These are phyloP conservation scores for Geosiphon pyriformis DNA, from an alignment of 192 early-diverging fungal genomes.

Conservation along the genomic window DNA sequence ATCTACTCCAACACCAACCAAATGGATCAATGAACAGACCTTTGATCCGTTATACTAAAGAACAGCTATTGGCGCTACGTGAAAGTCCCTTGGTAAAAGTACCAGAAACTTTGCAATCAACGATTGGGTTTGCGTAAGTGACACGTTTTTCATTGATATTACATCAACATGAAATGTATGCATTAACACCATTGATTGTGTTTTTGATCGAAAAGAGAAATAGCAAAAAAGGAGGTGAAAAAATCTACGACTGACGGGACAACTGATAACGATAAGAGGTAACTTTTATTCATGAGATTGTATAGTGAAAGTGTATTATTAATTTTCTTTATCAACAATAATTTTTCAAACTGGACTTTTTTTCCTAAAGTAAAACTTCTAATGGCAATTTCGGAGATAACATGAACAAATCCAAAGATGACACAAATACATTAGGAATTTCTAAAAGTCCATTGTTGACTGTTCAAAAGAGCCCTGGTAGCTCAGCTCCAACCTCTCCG, in stretches of 20 bases:
- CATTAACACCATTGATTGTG: no score
- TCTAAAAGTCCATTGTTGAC: constrained; percentile 13
- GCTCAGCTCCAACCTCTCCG: constrained; percentile 1
- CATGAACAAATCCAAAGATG: constrained; percentile 21
- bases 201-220: constrained; percentile 4
- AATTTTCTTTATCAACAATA: no score
- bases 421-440: constrained; percentile 18
- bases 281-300: no score
- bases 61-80: constrained; percentile 35
- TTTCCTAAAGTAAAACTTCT: neutral
- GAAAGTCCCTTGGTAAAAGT: constrained; percentile 37
- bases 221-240: constrained; percentile 10
- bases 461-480: constrained; percentile 17
- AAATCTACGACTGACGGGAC: neutral
- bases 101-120: constrained; percentile 35
- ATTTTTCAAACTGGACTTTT: no score
- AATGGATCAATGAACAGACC: neutral
- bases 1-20: neutral
- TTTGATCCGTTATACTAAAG: constrained; percentile 31
- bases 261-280: constrained; percentile 17
- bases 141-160: neutral
- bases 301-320: no score
- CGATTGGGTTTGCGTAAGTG: constrained; percentile 39
- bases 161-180: neutral
- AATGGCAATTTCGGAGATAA: neutral